Evolutionary conservation across 2,329 filamentous ascomycete genomes (phyloP), one percentile per base, ranked within the genome.

Genomic region (Apiospora arundinis): DNA sequence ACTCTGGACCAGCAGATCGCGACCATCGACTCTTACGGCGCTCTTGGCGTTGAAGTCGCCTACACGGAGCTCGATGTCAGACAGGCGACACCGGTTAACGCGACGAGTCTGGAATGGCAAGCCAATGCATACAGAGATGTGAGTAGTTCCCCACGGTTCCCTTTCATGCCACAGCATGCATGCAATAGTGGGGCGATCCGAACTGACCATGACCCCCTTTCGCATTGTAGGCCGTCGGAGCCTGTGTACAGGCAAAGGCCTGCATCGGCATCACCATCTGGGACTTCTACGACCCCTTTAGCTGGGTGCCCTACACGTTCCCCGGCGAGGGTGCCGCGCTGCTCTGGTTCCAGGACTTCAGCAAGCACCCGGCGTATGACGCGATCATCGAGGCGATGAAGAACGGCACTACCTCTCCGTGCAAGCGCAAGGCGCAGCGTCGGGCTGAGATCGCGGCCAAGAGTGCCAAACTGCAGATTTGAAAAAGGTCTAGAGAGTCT

Each of bases 41-140:
- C 77, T 2, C 78, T 85, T 0, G 84, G 82, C 1, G 79, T 88
- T 4, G 87, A 90, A 69, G 84, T 88, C 1, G 87, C 86, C 4
- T 79, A 87, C 68, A 90, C 88, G 2, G 88, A 90, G 78, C 79
- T 89, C 25, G 88, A 90, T 74, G 84, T 89, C 28, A 80, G 87
- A 28, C 80, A 85, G 32, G 67, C 75, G 37, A 69, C 77, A 9
- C 80, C 80, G 1, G 37, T 74, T 45, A 79, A 78, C 56, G 75
- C 75, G 70, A 76, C 75, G 8, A 78, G 74, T 70, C 71, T 81
- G 25, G 76, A 72, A 46, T 74, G 73, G 76, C 80, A 82, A 73
- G 77, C 74, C 65, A 72, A 75, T 23, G 77, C 74, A 48, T 82
- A 81, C 72, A 72, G 72, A 52, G 72, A 77, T 52, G 77, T 79